Evolutionary conservation across 2,329 filamentous ascomycete species (phyloP), one percentile per base, ranked within the genome.

Genomic region (Trichoderma koningii): DNA sequence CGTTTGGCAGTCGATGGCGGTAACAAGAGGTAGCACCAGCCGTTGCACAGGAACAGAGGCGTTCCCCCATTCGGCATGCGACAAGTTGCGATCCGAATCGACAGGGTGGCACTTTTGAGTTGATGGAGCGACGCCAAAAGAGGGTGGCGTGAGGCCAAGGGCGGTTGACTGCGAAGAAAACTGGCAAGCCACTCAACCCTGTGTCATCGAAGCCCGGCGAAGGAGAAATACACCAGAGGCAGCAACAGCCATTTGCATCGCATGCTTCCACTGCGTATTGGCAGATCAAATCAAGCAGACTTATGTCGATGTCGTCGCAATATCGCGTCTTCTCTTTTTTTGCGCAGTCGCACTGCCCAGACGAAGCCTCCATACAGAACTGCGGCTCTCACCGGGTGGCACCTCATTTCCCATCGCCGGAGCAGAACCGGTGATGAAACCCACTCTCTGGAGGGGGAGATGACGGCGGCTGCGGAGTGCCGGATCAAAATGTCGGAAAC

Each of bases 401-500:
- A 34, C 48, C 51, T 53, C 51, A 53, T 51, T 53, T 38, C 28
- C 51, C 51, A 53, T 53, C 15, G 30, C 28, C 51, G 51, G 51
- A 53, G 28, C 51, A 41, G n/a, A 53, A 12, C 10, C 42, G 15
- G 55, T 52, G 42, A 57, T 57, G 21, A 57, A 47, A 57, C 19
- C 55, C 9, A 38, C 34, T 14, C 34, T 38, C 55, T 57, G 41
- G 23, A 26, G 30, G 34, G 23, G 21, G 19, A 21, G 7, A 47
- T 21, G 26, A 17, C 55, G 55, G 55, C 55, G 45, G 26, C 55
- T 19, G 45, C 55, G 55, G 55, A 57, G 51, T 23, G 51, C 51
- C 51, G 26, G 26, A 30, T 26, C 12, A 53, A 30, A 38, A n/a
- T n/a, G 14, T 38, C n/a, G 23, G 28, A 38, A 38, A 45, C 23